Conservation (phyloP, 345 rosid genomes). For the Rhodomyrtus tomentosa region DNA sequence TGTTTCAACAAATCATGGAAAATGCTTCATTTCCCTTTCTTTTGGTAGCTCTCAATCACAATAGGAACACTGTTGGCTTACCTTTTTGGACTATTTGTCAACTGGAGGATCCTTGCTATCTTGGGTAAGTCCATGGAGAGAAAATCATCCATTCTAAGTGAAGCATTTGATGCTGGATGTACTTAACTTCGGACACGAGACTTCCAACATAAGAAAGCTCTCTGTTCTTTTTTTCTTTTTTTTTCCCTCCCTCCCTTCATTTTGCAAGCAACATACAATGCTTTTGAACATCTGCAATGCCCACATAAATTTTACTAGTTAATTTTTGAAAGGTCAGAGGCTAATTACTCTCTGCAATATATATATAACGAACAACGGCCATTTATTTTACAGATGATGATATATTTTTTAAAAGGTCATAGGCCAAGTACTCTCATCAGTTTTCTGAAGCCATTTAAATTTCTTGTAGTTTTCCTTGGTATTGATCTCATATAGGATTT, state of each 20-base stretch:
- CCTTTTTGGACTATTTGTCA: conserved; percentile 45
- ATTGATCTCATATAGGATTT: conserved; percentile 5
- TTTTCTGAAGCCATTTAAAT: not conserved
- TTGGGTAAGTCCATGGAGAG: conserved; percentile 27
- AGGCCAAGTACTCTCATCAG: not conserved
- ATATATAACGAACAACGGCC: not conserved
- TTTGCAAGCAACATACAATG: not conserved
- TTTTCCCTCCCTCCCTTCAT: no score
- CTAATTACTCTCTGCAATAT: no score
- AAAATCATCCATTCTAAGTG: not conserved
- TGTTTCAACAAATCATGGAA: not conserved
- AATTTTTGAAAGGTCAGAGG: no score
- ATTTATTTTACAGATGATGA: not conserved
- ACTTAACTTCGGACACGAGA: not conserved
- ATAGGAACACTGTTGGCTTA: conserved; percentile 61
- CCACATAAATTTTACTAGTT: not conserved
- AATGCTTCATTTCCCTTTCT: not conserved
- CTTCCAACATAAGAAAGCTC: not conserved
- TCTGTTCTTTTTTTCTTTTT: not conserved
- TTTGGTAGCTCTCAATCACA: conserved; percentile 47
- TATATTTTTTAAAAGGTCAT: not conserved
- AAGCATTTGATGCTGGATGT: not conserved
- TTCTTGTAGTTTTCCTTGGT: not conserved
- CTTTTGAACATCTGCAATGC: not conserved
- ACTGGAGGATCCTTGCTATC: conserved; percentile 65